Percentiles rank a stretch among this genome's conserved stretches.
Evolutionary conservation across 2,329 filamentous ascomycete species (phyloP).

Genomic region (Alternaria arbusti): DNA sequence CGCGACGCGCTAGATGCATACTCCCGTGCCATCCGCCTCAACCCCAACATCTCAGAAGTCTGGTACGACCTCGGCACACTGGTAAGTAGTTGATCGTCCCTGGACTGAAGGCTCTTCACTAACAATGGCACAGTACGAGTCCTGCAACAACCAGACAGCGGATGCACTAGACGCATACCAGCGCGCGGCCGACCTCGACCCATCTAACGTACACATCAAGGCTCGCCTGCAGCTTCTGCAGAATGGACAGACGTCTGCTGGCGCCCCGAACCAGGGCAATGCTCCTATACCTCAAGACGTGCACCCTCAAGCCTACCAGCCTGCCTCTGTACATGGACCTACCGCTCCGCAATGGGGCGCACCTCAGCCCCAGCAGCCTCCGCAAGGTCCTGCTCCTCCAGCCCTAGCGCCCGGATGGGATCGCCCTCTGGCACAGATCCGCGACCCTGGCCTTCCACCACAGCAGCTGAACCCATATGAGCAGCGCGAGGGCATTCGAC

Average conservation of each 20-base stretch:
- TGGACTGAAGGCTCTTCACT: slow-evolving; percentile 5
- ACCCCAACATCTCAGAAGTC: slow-evolving; percentile 97
- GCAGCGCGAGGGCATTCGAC: slow-evolving; percentile 74
- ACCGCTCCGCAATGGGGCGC: slow-evolving; percentile 90
- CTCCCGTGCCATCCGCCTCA: slow-evolving; percentile 92
- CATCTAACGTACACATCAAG: slow-evolving; percentile 93
- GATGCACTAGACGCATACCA: slow-evolving; percentile 97
- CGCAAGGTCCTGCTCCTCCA: slow-evolving; percentile 68
- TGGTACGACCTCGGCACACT: slow-evolving; percentile 98
- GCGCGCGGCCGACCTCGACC: slow-evolving; percentile 91
- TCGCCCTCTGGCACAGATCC: slow-evolving; percentile 75
- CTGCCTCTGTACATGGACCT: slow-evolving; percentile 79
- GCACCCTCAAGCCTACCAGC: slow-evolving; percentile 92
- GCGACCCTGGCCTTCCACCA: slow-evolving; percentile 65
- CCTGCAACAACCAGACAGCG: slow-evolving; percentile 97
- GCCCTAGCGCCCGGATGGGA: slow-evolving; percentile 64
- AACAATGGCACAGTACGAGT: slow-evolving; percentile 75
- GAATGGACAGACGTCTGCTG: slow-evolving; percentile 73
- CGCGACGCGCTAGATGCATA: slow-evolving; percentile 97
- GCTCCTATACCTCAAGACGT: slow-evolving; percentile 95
- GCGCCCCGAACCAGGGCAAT: slow-evolving; percentile 72
- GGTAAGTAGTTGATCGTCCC: slow-evolving; percentile 62
- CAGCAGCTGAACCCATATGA: slow-evolving; percentile 85
- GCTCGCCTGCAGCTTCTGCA: slow-evolving; percentile 88
- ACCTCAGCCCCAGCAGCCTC: slow-evolving; percentile 69